A percentile compares a stretch with the other conserved stretches of the same genome.
These are phyloP conservation scores for sorghum (Sorghum bicolor) DNA, from an alignment of 176 grass and related monocot species.

Conservation along the genomic window Sorghum_bicolor_NCBIv3 NC_012873.2:68360001-68360500, in stretches of 20 bases:
- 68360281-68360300: background rate
- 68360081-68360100: too few relatives aligned
- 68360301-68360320: background rate
- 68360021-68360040: background rate
- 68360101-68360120: too few relatives aligned
- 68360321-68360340: background rate
- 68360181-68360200: too few relatives aligned
- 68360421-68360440: background rate
- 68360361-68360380: background rate
- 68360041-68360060: too few relatives aligned
- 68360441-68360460: background rate
- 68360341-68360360: background rate
- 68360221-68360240: too few relatives aligned
- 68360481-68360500: background rate
- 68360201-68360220: too few relatives aligned
- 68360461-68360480: background rate
- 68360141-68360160: too few relatives aligned
- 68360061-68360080: too few relatives aligned
- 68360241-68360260: too few relatives aligned
- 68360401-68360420: background rate
- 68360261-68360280: background rate
- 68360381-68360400: background rate
- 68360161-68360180: too few relatives aligned
- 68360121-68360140: too few relatives aligned
- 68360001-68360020: background rate